Conservation (phyloP, 108 stramenopile genomes). For the Nitzschia putrida region DNA sequence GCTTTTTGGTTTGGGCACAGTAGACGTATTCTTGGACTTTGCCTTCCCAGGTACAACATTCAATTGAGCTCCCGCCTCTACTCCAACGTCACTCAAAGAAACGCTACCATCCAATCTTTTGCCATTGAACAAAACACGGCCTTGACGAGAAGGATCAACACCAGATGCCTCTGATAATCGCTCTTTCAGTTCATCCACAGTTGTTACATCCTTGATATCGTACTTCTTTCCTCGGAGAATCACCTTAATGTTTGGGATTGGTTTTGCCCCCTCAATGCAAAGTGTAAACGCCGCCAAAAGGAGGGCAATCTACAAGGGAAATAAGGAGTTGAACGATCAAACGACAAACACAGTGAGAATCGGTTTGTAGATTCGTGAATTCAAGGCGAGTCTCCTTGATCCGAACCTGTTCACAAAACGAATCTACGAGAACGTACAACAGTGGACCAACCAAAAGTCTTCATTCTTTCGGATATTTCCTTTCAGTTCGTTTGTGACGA, state of each 20-base stretch:
- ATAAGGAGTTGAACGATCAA: no score
- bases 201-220: constrained; percentile 46
- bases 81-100: constrained; percentile 49
- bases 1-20: background rate
- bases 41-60: constrained; percentile 58
- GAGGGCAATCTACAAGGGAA: no score
- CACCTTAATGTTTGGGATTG: constrained; percentile 45
- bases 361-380: no score
- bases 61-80: constrained; percentile 51
- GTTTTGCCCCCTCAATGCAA: constrained; percentile 15
- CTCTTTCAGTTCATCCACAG: constrained; percentile 53
- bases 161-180: constrained; percentile 42
- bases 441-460: no score
- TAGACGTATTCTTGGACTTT: constrained; percentile 19
- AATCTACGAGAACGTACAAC: no score
- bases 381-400: no score
- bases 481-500: no score
- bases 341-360: no score
- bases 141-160: constrained; percentile 38
- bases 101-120: constrained; percentile 37
- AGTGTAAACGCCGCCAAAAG: background rate
- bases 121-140: constrained; percentile 55
- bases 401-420: no score
- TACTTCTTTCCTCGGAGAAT: constrained; percentile 65
- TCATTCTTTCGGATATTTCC: no score